A percentile compares a stretch with the other conserved stretches of the same genome.
Evolutionary conservation across 2,329 filamentous ascomycete species (phyloP).

Genomic region (Fusarium siculi): DNA sequence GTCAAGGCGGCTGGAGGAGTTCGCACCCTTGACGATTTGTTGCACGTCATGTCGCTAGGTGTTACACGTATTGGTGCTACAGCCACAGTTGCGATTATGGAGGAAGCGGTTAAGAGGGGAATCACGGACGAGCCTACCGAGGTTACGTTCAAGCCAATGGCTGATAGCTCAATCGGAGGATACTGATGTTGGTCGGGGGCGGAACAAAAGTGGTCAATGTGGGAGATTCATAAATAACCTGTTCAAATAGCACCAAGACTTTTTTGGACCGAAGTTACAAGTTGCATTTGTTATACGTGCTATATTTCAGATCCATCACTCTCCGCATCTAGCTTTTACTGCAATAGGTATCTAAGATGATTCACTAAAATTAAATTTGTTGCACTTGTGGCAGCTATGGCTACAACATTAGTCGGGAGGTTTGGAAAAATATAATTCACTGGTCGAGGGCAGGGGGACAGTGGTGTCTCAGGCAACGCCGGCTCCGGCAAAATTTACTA

Average conservation of each 20-base stretch:
- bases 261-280: no score
- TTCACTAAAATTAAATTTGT: no score
- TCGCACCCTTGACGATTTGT: conserved; percentile 64
- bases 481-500: rapidly evolving
- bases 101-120: conserved; percentile 62
- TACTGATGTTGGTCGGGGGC: background rate
- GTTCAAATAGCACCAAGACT: no score
- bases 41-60: conserved; percentile 64
- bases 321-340: no score
- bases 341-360: no score
- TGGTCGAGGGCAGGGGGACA: no score
- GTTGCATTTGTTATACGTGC: rapidly evolving
- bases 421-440: no score
- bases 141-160: conserved; percentile 26
- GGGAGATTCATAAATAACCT: no score
- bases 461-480: background rate
- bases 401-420: no score
- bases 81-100: conserved; percentile 64
- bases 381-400: no score
- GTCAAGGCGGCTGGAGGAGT: conserved; percentile 68
- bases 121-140: conserved; percentile 50
- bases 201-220: rapidly evolving
- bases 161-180: background rate
- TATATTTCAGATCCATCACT: no score
- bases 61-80: conserved; percentile 67